Evolutionary conservation across 139 green algal species (phyloP).

Genomic region (Tetradesmus obliquus): DNA sequence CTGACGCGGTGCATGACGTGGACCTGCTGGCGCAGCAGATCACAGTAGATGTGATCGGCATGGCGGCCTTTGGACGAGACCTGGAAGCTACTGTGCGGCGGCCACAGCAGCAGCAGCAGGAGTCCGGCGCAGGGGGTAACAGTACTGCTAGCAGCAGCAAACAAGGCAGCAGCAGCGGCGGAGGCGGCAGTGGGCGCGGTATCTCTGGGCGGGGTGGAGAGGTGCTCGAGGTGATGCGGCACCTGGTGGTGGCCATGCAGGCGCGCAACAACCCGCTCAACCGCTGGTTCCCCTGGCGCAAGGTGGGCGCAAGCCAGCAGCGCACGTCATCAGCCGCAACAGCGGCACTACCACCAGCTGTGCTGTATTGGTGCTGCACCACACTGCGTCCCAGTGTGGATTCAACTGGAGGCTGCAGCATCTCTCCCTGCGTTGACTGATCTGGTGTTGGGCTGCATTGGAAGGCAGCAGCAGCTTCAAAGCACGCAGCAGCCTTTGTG

Average conservation of each 20-base stretch:
- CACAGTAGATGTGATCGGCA: constrained; percentile 47
- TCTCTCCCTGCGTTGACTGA: background rate
- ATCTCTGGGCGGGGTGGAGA: background rate
- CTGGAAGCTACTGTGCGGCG: constrained; percentile 18
- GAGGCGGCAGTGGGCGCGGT: background rate
- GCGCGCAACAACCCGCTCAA: constrained; percentile 50
- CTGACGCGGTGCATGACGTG: constrained; percentile 15
- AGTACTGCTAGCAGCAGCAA: background rate
- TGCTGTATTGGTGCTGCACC: too few relatives aligned
- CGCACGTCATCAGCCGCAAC: background rate
- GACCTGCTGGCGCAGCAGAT: constrained; percentile 33
- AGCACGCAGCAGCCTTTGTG: too few relatives aligned
- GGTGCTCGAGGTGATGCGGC: constrained; percentile 33
- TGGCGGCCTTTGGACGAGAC: constrained; percentile 44
- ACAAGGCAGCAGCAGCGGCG: background rate
- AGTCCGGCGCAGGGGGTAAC: background rate
- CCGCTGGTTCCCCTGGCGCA: constrained; percentile 50
- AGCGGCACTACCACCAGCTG: too few relatives aligned
- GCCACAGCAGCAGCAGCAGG: background rate
- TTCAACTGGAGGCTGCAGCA: background rate
- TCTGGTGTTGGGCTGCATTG: background rate
- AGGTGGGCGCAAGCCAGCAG: constrained; percentile 7
- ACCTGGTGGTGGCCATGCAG: constrained; percentile 46
- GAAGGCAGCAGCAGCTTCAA: too few relatives aligned
- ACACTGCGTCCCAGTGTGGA: too few relatives aligned